Percentiles rank a stretch among this genome's conserved stretches.
Evolutionary conservation across 495 filamentous ascomycete genomes (phyloP).

Genomic region (Penicillium nucicola): DNA sequence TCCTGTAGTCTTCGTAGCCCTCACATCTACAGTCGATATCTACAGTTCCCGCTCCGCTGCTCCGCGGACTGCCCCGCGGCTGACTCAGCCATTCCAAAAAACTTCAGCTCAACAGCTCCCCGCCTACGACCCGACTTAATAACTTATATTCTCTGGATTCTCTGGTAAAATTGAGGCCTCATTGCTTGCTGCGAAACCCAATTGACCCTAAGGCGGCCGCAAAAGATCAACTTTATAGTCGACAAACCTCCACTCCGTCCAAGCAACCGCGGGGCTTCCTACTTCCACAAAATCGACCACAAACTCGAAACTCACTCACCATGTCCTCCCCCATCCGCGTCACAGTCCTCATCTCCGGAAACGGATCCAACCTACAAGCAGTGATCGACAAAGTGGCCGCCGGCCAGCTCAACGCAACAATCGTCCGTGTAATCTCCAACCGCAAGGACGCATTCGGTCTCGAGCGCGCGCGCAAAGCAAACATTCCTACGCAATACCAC

Average conservation of each 20-base stretch:
- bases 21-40: background rate
- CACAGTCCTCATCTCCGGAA: constrained; percentile 72
- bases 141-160: background rate
- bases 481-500: constrained; percentile 81
- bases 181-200: background rate
- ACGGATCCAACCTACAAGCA: constrained; percentile 86
- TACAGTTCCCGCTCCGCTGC: background rate
- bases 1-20: background rate
- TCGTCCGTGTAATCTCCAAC: constrained; percentile 81
- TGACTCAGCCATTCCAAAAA: constrained; percentile 2
- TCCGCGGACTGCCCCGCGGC: background rate
- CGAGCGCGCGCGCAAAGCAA: constrained; percentile 62
- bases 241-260: background rate
- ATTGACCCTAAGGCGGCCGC: background rate
- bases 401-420: constrained; percentile 55
- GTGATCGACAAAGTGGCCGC: constrained; percentile 70
- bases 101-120: background rate
- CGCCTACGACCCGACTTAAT: background rate
- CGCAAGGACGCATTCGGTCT: constrained; percentile 76
- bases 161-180: background rate
- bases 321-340: constrained; percentile 42
- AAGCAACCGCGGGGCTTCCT: background rate
- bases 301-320: background rate
- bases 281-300: background rate
- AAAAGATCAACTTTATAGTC: background rate